Base-by-base conservation (phyloP, 2,329 filamentous ascomycete genomes). In the Cladophialophora exuberans region DNA sequence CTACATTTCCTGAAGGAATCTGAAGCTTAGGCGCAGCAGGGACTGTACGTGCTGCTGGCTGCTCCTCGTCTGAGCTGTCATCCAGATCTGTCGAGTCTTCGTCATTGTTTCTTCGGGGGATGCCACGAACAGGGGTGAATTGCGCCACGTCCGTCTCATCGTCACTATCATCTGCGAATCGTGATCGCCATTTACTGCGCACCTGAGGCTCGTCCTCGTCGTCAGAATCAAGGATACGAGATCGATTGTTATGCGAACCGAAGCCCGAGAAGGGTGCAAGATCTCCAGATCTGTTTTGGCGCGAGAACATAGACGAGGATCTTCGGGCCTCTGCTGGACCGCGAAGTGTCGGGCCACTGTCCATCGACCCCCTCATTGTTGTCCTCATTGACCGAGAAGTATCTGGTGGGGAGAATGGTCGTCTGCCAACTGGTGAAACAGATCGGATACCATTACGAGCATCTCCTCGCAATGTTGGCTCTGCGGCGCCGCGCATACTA, bases 91-190 rank as follows among this genome's bases (percentile, higher is more conserved):
- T 81, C 1, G 84, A 84, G 55, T 86, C 84, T 31, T 82, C 81
- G 47, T 85, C 80, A 47, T 84, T 76, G 45, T 78, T 72, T n/a
- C 70, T 82, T 44, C 76, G 79, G 11, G 78, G 85, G 54, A 83
- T 88, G 38, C 82, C 83, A 55, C 80, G 78, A 2, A 86, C 84
- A 42, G 80, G 83, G 18, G 74, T 74, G 25, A 78, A 72, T 23
- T 69, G 72, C 55, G 65, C 63, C 56, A 75, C 67, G 11, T 77
- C 76, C 15, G 81, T 77, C 42, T 88, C 86, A 52, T 90, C 87
- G 66, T 90, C 87, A 65, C 87, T 90, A 1, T 87, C 90, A 64
- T 90, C 86, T 1, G 76, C 83, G 63, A 90, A 88, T 1, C 87
- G 84, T 64, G 83, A 85, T 26, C 67, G 71, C 65, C 81, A 83